phyloP scores from a whole-genome alignment of 2,329 filamentous ascomycete species.

The Helminthosporium solani region DNA sequence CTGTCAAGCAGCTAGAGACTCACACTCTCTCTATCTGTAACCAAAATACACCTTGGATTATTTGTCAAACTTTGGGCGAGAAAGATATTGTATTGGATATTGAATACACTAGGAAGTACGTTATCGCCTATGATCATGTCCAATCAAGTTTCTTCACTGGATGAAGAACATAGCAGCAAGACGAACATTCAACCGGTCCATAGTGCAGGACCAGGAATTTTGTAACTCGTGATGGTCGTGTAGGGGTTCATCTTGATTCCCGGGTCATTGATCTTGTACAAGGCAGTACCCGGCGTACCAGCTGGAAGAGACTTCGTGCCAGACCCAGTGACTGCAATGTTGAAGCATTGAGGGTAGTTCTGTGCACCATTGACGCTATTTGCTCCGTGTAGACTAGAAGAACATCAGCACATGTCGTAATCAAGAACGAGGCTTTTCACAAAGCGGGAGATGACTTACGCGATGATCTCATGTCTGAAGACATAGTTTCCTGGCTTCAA shows the following conservation, averaged over 20 bases:
- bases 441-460: constrained; percentile 7
- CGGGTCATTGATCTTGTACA: constrained; percentile 41
- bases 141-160: too few species aligned
- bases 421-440: not conserved
- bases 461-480: constrained; percentile 49
- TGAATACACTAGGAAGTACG: too few species aligned
- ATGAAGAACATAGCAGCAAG: too few species aligned
- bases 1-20: too few species aligned
- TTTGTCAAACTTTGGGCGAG: too few species aligned
- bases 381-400: constrained; percentile 43
- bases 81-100: too few species aligned
- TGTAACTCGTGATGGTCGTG: constrained; percentile 26
- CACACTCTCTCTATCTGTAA: too few species aligned
- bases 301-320: constrained; percentile 39
- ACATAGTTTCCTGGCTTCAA: constrained; percentile 47
- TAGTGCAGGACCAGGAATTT: constrained; percentile 29
- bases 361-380: constrained; percentile 46
- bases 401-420: constrained; percentile 11
- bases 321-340: constrained; percentile 48
- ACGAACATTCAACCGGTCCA: not conserved
- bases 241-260: constrained; percentile 43
- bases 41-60: too few species aligned
- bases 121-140: too few species aligned
- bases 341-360: constrained; percentile 52
- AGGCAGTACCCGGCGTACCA: constrained; percentile 51